Evolutionary conservation across 805 yeast species (phyloP), one percentile per base, ranked within the genome.

Genomic region (Monosporozyma solicola): DNA sequence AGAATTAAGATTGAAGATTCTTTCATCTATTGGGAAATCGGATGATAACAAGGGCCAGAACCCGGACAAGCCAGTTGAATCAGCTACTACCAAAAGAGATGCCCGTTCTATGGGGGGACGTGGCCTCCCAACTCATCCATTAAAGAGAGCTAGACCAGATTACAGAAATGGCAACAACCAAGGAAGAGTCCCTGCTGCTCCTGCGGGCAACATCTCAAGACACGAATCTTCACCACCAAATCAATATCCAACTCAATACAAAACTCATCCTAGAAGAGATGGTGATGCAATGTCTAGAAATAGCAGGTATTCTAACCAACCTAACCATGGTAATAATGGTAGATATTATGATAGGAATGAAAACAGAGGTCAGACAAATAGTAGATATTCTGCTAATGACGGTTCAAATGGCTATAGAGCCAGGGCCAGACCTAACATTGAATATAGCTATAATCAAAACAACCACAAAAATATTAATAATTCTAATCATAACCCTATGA

Each of bases 1-100:
- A 51, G 62, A 57, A 29, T 49, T 62, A 41, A 58, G 68, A 41
- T 53, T 63, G 16, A 63, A 61, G 51, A 64, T 64, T 13, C 59
- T 64, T 33, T 63, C 61, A 1, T 64, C 68, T 6, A 60, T 64
- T 61, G 57, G 58, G 5, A 47, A 48, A 11, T 13, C n/a, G 2
- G 32, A n/a, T 7, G 50, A 22, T 48, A 41, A 16, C 49, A 43
- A 29, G 25, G 50, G 29, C 9, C 22, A 20, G 4, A 33, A 11
- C 5, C 33, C 5, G n/a, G 29, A 8, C 11, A 33, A 13, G 13
- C 24, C 25, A 32, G 29, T 10, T 5, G 41, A 22, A n/a, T 6
- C 27, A 5, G 22, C 11, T 22, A 32, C 7, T 16, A 29, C 10
- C 2, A 47, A 32, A 9, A 51, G 43, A 3, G 46, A 44, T 33